These are phyloP conservation scores for Penicillium simplicissimum DNA, from an alignment of 495 filamentous ascomycete species.

Conservation along the genomic window DNA sequence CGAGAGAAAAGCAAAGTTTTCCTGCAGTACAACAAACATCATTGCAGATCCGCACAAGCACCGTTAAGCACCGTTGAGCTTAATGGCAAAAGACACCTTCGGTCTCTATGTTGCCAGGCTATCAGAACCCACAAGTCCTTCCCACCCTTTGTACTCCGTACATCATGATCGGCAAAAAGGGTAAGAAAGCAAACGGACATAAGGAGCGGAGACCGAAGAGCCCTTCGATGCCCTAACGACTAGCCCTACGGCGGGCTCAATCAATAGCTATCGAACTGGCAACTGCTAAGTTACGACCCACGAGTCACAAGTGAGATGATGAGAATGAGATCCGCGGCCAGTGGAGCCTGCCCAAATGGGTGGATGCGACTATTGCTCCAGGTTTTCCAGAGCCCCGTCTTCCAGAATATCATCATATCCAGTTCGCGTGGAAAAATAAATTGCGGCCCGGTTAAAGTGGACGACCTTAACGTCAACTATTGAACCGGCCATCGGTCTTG, in stretches of 20 bases:
- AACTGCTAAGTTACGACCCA: conserved; percentile 12
- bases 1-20: neutral
- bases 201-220: conserved; percentile 15
- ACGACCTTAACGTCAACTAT: neutral
- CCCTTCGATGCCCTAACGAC: neutral
- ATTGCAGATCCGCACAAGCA: neutral
- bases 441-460: neutral
- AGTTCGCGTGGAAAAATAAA: conserved; percentile 1
- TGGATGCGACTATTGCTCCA: conserved; percentile 28
- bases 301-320: conserved; percentile 25
- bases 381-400: conserved; percentile 15
- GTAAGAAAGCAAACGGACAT: conserved; percentile 9
- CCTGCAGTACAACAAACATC: too few relatives aligned
- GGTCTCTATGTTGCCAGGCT: neutral
- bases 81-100: neutral
- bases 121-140: neutral
- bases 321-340: conserved; percentile 29
- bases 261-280: neutral
- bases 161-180: conserved; percentile 4
- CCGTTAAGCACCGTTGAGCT: neutral
- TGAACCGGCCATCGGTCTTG: neutral
- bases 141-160: neutral
- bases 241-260: conserved; percentile 18
- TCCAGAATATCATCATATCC: conserved; percentile 16
- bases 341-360: conserved; percentile 13